Percentiles rank a stretch among this genome's conserved stretches.
phyloP scores from a whole-genome alignment of 2,329 filamentous ascomycete species.

The Chrysosporium keratinophilum region DNA sequence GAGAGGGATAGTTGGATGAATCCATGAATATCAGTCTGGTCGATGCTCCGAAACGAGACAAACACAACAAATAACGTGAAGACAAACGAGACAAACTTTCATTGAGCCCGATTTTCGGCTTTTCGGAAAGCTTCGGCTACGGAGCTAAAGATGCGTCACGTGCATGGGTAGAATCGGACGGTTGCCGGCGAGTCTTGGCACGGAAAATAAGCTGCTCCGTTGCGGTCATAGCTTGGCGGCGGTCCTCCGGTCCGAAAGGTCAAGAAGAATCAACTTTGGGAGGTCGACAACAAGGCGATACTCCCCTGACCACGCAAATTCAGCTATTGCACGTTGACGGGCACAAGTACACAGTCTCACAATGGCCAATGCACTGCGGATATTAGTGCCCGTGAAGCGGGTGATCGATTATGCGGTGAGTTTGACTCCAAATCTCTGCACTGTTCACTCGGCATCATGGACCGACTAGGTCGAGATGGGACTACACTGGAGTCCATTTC shows the following conservation, averaged over 20 bases:
- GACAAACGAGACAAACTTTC: too few species aligned
- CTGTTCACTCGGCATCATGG: not conserved
- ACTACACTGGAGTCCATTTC: not conserved
- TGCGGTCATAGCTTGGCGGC: constrained; percentile 4
- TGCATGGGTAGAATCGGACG: constrained; percentile 12
- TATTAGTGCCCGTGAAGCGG: constrained; percentile 71
- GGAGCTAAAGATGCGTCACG: not conserved
- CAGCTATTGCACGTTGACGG: not conserved
- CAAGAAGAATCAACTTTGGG: not conserved
- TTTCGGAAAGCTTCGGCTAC: constrained; percentile 13
- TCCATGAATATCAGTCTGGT: too few species aligned
- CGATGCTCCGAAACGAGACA: too few species aligned
- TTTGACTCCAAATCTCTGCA: constrained; percentile 15
- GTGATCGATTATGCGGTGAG: constrained; percentile 78
- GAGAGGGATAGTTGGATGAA: too few species aligned
- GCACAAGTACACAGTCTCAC: constrained; percentile 14
- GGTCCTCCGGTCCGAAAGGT: not conserved
- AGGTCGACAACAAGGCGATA: not conserved
- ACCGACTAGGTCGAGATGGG: not conserved
- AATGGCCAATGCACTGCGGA: constrained; percentile 49
- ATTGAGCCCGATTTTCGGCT: constrained; percentile 5
- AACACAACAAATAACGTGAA: too few species aligned
- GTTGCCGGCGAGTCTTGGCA: constrained; percentile 2
- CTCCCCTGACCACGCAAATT: not conserved
- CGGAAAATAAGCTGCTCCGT: constrained; percentile 4